These are phyloP conservation scores for Nitzschia sp. DNA, from an alignment of 108 stramenopile species.

Conservation along the genomic window DNA sequence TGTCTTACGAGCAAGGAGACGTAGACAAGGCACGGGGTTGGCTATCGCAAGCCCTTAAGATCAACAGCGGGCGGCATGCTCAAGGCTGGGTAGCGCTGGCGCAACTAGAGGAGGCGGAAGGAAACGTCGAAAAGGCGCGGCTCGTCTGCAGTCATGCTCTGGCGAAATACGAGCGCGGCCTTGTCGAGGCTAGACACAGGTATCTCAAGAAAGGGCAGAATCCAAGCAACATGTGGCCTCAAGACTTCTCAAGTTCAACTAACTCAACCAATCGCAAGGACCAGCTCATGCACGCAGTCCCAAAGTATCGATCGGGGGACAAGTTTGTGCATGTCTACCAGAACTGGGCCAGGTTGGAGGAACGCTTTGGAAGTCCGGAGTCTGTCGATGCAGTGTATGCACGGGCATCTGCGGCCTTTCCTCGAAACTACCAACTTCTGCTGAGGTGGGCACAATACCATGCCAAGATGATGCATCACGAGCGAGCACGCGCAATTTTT, in stretches of 20 bases:
- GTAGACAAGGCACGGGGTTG: constrained; percentile 49
- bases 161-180: constrained; percentile 38
- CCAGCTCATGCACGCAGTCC: constrained; percentile 21
- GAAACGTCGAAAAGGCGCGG: constrained; percentile 62
- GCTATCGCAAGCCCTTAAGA: constrained; percentile 45
- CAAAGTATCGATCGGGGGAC: constrained; percentile 66
- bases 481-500: constrained; percentile 51
- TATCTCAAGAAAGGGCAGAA: constrained; percentile 4
- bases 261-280: constrained; percentile 12
- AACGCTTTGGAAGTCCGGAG: constrained; percentile 59
- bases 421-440: constrained; percentile 39
- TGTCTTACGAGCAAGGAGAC: constrained; percentile 65
- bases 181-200: constrained; percentile 23
- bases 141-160: constrained; percentile 52
- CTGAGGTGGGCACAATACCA: constrained; percentile 72
- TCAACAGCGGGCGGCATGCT: constrained; percentile 63
- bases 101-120: constrained; percentile 74
- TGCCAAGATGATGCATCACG: constrained; percentile 22
- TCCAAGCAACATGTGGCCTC: neutral
- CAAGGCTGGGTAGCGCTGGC: constrained; percentile 77
- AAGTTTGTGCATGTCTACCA: constrained; percentile 75
- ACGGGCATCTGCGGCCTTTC: constrained; percentile 61
- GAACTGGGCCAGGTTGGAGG: constrained; percentile 79
- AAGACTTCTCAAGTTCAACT: neutral
- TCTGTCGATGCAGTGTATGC: constrained; percentile 60